Base-by-base conservation (phyloP, 306 rosid genomes). In the Luffa acutangula region DNA sequence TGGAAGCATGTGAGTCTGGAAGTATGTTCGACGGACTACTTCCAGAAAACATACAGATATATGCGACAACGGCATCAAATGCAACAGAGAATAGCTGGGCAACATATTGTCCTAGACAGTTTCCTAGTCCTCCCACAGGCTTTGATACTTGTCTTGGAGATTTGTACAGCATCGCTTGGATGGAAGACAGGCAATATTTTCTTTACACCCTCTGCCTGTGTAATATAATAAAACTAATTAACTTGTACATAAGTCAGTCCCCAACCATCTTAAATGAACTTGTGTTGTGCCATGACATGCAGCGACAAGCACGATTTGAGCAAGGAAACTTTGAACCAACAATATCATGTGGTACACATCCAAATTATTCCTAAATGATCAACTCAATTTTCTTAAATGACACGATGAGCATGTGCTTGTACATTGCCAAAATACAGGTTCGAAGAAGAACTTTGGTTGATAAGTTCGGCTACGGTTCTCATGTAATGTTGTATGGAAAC, bases 1-100 rank as follows among this genome's bases (percentile, higher is more conserved):
- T 91, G 14, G 98, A 93, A 84, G 93, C 98, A 6, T 93, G 98
- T 51, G 93, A 91, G n/a, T 15, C 91, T 6, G 98, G 97, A 77
- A 91, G 97, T 57, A 85, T 93, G 41, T 93, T 93, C 66, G 91
- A 86, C 9, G 96, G 97, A 14, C 59, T 90, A 39, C 93, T 91
- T 52, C 88, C 95, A 3, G 39, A 77, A 17, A 57, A 91, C 63
- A 51, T 89, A n/a, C 79, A 42, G 37, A 85, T 91, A 36, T 93
- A 89, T 46, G 93, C 83, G 53, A 86, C 89, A 9, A 91, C 98
- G 1, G 89, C 97, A 31, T 41, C 98, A 42, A 89, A 89, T 84
- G 77, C 89, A 79, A 0, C 0, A 0, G 95, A 93, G 81, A 15
- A 7, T 42, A 93, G 98, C 62, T 91, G 1, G 20, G 92, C 59